Percentiles rank a stretch among this genome's conserved stretches.
phyloP scores from a whole-genome alignment of 2,329 filamentous ascomycete genomes.

The Penicillium sp. region DNA sequence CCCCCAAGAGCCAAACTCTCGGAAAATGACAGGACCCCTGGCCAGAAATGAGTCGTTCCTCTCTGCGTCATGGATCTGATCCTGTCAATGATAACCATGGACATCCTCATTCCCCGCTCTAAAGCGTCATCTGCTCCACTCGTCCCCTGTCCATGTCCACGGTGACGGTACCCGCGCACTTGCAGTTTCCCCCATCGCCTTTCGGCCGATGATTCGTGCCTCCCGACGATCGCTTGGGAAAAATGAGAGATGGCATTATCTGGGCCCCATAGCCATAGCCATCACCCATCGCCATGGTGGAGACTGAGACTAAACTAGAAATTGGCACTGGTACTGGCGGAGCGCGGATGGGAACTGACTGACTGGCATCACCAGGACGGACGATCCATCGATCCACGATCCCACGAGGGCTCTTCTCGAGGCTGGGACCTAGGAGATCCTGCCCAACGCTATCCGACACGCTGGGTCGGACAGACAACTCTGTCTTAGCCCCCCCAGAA shows the following conservation, averaged over 20 bases:
- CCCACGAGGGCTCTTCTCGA: conserved; percentile 4
- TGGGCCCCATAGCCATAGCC: not conserved
- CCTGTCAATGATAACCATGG: conserved; percentile 9
- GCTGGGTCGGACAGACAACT: conserved; percentile 30
- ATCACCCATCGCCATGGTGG: not conserved
- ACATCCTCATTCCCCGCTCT: conserved; percentile 5
- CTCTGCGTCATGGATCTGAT: conserved; percentile 15
- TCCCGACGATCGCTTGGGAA: conserved; percentile 12
- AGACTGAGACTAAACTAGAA: not conserved
- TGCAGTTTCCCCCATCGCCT: conserved; percentile 20
- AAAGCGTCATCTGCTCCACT: conserved; percentile 20
- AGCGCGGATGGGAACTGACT: not conserved
- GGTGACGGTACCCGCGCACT: conserved; percentile 30
- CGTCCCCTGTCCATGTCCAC: conserved; percentile 32
- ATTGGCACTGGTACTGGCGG: not conserved
- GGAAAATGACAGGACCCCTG: conserved; percentile 27
- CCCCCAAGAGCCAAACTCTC: conserved; percentile 19
- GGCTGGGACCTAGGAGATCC: conserved; percentile 11
- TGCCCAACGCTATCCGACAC: conserved; percentile 29
- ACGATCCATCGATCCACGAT: conserved; percentile 3
- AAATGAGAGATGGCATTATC: not conserved
- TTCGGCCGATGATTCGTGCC: conserved; percentile 22
- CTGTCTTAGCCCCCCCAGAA: conserved; percentile 19
- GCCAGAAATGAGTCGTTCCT: conserved; percentile 5
- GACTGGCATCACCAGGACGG: not conserved